Conservation (phyloP, 179 eudicot genomes). For the Silene noctiflora region DNA sequence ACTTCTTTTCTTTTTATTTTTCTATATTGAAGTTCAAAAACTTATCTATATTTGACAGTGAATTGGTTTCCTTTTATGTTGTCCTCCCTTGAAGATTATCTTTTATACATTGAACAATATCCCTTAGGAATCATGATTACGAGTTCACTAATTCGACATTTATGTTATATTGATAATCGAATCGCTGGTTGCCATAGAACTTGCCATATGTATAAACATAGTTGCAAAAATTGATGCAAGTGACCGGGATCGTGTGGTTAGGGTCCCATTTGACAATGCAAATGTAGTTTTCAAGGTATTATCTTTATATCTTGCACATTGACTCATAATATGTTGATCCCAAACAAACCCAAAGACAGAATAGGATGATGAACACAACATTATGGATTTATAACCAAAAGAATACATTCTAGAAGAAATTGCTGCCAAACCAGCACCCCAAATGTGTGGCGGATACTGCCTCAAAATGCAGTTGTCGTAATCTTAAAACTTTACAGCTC, state of each 20-base stretch:
- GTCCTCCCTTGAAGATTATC: background rate
- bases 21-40: conserved; percentile 7
- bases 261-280: background rate
- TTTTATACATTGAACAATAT: background rate
- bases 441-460: too few species aligned
- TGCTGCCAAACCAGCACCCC: background rate
- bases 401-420: background rate
- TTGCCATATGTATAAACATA: background rate
- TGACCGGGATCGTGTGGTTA: background rate
- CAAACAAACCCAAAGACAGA: background rate
- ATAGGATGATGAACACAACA: background rate
- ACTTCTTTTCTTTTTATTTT: background rate
- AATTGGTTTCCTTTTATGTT: background rate
- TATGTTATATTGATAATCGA: background rate
- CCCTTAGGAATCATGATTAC: background rate
- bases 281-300: background rate
- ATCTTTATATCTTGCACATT: background rate
- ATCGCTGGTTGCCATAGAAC: background rate
- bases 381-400: background rate
- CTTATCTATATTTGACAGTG: conserved; percentile 1
- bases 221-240: background rate
- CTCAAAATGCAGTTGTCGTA: too few species aligned
- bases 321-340: background rate
- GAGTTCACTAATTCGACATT: background rate
- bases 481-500: too few species aligned